These are phyloP conservation scores for Metrosideros polymorpha DNA, from an alignment of 441 rosid genomes.

Conservation along the genomic window DNA sequence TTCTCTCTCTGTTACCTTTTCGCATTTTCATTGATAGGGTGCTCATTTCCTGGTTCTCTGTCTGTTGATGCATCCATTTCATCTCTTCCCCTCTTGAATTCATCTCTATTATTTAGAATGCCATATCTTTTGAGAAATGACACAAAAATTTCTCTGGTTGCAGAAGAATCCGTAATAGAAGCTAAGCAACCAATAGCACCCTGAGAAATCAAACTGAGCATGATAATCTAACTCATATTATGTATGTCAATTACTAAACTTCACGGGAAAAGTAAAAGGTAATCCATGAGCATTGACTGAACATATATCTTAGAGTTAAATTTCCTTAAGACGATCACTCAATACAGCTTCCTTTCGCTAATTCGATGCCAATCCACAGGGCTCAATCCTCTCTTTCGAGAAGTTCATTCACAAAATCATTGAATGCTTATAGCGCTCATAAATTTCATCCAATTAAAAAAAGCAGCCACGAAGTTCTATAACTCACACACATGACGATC, in stretches of 20 bases:
- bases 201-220: conserved; percentile 26
- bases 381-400: neutral
- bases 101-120: conserved; percentile 35
- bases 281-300: neutral
- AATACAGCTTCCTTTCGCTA: neutral
- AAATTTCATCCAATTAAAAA: neutral
- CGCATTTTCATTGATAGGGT: conserved; percentile 22
- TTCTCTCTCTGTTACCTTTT: conserved; percentile 35
- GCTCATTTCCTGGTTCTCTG: conserved; percentile 21
- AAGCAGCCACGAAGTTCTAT: neutral
- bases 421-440: neutral
- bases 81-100: conserved; percentile 21
- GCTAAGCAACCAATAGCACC: conserved; percentile 83
- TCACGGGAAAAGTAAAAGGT: neutral
- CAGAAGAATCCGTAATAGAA: conserved; percentile 62
- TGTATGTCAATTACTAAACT: neutral
- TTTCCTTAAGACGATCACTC: neutral
- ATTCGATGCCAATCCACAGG: neutral
- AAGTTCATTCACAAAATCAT: neutral
- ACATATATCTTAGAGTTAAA: neutral
- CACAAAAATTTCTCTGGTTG: conserved; percentile 45
- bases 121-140: conserved; percentile 54
- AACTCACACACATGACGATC: neutral
- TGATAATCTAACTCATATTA: neutral
- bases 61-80: conserved; percentile 20